Evolutionary conservation across 768 basidiomycete genomes (phyloP), one percentile per base, ranked within the genome.

Genomic region (Auricularia cornea): DNA sequence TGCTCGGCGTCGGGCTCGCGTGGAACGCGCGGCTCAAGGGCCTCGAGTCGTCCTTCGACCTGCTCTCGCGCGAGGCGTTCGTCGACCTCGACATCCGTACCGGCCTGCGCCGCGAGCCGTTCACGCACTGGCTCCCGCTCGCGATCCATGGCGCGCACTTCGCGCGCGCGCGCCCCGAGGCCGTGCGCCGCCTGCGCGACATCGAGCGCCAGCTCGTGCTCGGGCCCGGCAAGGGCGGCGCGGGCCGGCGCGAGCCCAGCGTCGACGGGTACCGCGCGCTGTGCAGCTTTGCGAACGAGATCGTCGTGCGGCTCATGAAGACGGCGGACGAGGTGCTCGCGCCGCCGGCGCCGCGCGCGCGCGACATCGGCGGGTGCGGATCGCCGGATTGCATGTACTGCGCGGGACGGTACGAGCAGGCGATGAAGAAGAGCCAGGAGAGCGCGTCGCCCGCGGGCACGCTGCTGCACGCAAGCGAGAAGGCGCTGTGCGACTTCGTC

Each of bases 121-220:
- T 57, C 30, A 57, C 54, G 54, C 54, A 57, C 54, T 57, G 54
- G 54, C 54, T 57, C 54, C 54, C 54, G 54, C 54, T 57, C 30
- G 54, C 54, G 4, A 57, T 57, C 28, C 54, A 57, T 20, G 54
- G 2, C 54, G 54, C 18, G 2, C 54, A 57, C 1, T 57, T 57
- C 30, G 30, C 54, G 3, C 54, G 54, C 28, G 54, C 54, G 14
- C 54, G 54, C 54, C 26, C 26, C 18, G 26, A 57, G 23, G 26
- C 26, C 11, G 54, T 57, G 18, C 12, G 16, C 14, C 23, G 54
- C 4, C 54, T 57, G 26, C 28, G 29, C 26, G 54, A 16, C 12
- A 57, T 57, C 30, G 54, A 57, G 54, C 23, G 26, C 16, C 6
- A 31, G 26, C 54, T 57, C 30, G 54, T 57, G 10, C 54, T 57